Base-by-base conservation (phyloP, 768 basidiomycete species). In the Porpolomopsis calyptriformis region DNA sequence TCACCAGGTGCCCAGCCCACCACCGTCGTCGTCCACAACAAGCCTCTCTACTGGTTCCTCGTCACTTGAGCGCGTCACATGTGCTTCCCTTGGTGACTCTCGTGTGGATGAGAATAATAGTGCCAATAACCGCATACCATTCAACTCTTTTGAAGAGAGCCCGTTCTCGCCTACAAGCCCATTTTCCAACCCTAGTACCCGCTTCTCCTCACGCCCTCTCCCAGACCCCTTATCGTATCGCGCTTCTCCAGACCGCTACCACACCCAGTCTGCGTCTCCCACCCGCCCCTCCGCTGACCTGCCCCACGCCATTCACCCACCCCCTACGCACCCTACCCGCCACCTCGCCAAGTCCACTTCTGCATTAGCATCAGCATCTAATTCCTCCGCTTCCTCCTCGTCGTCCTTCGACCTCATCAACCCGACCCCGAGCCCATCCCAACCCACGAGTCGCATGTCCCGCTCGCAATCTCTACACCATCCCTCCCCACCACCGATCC, bases 391-490 rank as follows among this genome's bases (percentile, higher is more conserved):
- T 16, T 5, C 26, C 42, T 19, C 24, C 29, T 43, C 42, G 7
- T 27, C 11, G 42, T 19, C 26, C 24, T 43, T 43, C 29, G 29
- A 33, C 27, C 26, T 43, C 26, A 12, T 43, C 1, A 10, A 25
- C 35, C 34, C 43, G 4, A 33, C 33, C 22, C 43, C 43, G 10
- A 20, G 20, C 29, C 20, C 16, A 20, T 22, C 45, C 12, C 34
- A 63, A 2, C 63, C 65, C n/a, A 60, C 60, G 2, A 45, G 57
- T 1, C 68, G 74, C 10, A 63, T 75, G 5, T 66, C 67, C 40
- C 69, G 80, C 9, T 76, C 76, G 29, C 77, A 71, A 53, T 78
- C 78, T 0, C 53, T 80, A 59, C 72, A 77, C 55, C 69, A 74
- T 48, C 61, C 65, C 1, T 61, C 57, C 2, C 53, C 64, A 25